These are phyloP conservation scores for Ascochyta rabiei DNA, from an alignment of 2,329 filamentous ascomycete genomes.

Conservation along the genomic window DNA sequence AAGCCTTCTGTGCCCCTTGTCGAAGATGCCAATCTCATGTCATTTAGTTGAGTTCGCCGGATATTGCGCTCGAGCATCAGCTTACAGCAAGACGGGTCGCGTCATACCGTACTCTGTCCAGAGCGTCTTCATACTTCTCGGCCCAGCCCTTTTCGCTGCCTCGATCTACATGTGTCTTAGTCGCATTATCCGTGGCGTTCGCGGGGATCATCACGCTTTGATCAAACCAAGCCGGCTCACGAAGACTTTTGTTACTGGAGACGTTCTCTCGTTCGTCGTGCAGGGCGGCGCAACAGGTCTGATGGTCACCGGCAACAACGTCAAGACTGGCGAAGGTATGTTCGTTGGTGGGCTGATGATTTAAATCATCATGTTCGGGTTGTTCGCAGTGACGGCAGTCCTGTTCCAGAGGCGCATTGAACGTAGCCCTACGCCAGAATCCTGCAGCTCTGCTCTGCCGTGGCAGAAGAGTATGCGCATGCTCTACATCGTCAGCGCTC, in stretches of 20 bases:
- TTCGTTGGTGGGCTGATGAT: conserved; percentile 54
- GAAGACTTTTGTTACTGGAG: conserved; percentile 52
- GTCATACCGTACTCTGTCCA: conserved; percentile 50
- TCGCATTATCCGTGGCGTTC: conserved; percentile 48
- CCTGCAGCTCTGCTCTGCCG: conserved; percentile 5
- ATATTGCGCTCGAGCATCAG: conserved; percentile 54
- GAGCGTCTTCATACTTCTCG: conserved; percentile 51
- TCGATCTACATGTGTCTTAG: conserved; percentile 56
- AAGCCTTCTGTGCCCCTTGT: conserved; percentile 18
- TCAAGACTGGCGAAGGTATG: conserved; percentile 41
- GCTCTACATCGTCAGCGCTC: conserved; percentile 51
- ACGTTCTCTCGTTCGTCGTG: conserved; percentile 52
- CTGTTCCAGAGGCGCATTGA: conserved; percentile 14
- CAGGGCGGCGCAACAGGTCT: conserved; percentile 51
- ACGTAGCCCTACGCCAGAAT: conserved; percentile 17
- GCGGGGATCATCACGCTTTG: conserved; percentile 45
- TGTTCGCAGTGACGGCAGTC: conserved; percentile 47
- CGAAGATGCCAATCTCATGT: background rate
- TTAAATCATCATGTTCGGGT: conserved; percentile 55
- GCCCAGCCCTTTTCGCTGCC: conserved; percentile 54
- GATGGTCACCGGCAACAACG: conserved; percentile 31
- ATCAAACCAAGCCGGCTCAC: conserved; percentile 48
- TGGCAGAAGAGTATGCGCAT: conserved; percentile 46
- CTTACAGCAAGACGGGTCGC: conserved; percentile 43
- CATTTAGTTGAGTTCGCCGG: conserved; percentile 56